Conservation (phyloP, 148 eudicot species). For the Nyssa sinensis region DNA sequence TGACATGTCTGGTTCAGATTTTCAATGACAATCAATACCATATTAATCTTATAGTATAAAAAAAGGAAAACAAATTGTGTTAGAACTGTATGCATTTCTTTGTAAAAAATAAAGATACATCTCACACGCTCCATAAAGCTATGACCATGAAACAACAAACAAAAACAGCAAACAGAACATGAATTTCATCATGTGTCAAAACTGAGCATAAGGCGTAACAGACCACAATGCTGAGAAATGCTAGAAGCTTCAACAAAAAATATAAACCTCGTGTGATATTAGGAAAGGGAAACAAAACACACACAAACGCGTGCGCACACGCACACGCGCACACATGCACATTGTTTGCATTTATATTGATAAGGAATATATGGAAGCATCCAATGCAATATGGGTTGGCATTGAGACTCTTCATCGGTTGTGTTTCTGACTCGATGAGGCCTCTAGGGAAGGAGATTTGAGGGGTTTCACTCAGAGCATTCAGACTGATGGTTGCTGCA, state of each 20-base stretch:
- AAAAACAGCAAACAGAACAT: not conserved
- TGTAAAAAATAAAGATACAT: not conserved
- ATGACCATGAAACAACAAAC: not conserved
- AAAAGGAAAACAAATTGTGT: not conserved
- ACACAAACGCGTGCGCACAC: too few species aligned
- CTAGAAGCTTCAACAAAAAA: not conserved
- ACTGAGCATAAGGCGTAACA: not conserved
- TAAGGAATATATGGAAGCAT: not conserved
- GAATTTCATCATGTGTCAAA: not conserved
- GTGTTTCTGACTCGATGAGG: too few species aligned
- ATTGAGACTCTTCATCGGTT: too few species aligned
- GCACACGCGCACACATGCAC: too few species aligned
- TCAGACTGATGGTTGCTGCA: too few species aligned
- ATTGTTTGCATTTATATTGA: not conserved
- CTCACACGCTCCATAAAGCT: not conserved
- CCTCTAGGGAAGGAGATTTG: too few species aligned
- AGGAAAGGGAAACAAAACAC: not conserved
- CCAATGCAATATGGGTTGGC: not conserved
- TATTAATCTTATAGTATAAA: not conserved
- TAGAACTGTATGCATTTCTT: not conserved
- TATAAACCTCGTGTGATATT: not conserved
- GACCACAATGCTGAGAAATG: not conserved
- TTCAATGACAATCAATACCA: constrained; percentile 12
- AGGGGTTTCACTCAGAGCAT: too few species aligned
- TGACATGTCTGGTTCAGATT: constrained; percentile 73